A percentile compares a stretch with the other conserved stretches of the same genome.
Conservation (phyloP, 441 rosid genomes). For the Populus hybrid region DNA sequence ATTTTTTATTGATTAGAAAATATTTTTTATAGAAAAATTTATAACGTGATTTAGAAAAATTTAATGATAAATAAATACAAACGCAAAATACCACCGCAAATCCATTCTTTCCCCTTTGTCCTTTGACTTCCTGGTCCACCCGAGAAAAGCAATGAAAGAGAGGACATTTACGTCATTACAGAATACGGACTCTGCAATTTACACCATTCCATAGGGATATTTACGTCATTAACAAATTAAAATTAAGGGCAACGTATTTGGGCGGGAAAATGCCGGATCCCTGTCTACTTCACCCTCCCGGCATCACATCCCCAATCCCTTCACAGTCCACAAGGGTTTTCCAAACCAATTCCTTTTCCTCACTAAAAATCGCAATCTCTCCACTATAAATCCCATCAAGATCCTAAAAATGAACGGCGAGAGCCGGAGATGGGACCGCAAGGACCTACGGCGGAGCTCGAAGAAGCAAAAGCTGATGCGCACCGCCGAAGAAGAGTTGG, state of each 20-base stretch:
- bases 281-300: not conserved
- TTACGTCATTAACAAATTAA: not conserved
- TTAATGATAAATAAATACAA: no score
- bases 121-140: not conserved
- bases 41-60: no score
- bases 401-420: slow-evolving; percentile 32
- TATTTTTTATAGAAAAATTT: no score
- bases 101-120: not conserved
- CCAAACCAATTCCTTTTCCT: not conserved
- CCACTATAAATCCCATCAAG: not conserved
- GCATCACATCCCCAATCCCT: not conserved
- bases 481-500: slow-evolving; percentile 80
- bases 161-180: not conserved
- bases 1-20: no score
- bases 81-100: not conserved
- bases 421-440: slow-evolving; percentile 50
- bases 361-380: not conserved
- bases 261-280: slow-evolving; percentile 33
- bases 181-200: not conserved
- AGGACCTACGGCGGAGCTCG: slow-evolving; percentile 44
- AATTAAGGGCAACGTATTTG: not conserved
- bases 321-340: not conserved
- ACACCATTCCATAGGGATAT: not conserved
- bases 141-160: not conserved
- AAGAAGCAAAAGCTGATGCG: slow-evolving; percentile 72